phyloP scores from a whole-genome alignment of 768 basidiomycete species.

The Pisolithus albus region DNA sequence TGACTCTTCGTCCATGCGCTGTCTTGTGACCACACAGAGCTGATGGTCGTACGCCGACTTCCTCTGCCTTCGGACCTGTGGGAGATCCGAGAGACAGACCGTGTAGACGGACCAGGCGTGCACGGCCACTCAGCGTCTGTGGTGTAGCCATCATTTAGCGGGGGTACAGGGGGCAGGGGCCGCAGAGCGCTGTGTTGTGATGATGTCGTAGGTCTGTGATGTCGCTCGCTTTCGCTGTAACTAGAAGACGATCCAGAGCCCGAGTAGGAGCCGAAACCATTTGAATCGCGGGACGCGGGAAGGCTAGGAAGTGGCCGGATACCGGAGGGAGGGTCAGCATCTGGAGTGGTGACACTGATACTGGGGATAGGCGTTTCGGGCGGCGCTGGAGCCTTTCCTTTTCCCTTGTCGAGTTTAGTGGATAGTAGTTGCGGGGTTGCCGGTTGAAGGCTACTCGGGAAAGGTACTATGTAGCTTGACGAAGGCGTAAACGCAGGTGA shows the following conservation, averaged over 20 bases:
- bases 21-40: constrained; percentile 31
- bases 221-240: constrained; percentile 3
- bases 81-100: neutral
- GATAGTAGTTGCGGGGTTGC: neutral
- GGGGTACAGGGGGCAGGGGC: constrained; percentile 5
- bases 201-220: constrained; percentile 3
- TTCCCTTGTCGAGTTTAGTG: constrained; percentile 8
- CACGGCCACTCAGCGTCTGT: neutral
- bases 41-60: constrained; percentile 11
- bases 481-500: neutral
- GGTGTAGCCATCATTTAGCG: neutral
- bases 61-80: neutral
- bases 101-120: neutral
- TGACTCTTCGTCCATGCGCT: constrained; percentile 34
- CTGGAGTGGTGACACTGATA: constrained; percentile 1
- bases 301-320: constrained; percentile 8
- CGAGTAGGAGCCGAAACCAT: neutral
- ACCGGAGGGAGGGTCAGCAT: neutral
- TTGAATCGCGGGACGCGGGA: neutral
- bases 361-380: constrained; percentile 2
- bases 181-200: constrained; percentile 1
- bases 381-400: constrained; percentile 2
- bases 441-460: neutral
- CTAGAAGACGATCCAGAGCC: neutral
- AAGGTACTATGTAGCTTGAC: neutral